phyloP scores from a whole-genome alignment of 2,329 filamentous ascomycete species.

The Monilinia polystroma region DNA sequence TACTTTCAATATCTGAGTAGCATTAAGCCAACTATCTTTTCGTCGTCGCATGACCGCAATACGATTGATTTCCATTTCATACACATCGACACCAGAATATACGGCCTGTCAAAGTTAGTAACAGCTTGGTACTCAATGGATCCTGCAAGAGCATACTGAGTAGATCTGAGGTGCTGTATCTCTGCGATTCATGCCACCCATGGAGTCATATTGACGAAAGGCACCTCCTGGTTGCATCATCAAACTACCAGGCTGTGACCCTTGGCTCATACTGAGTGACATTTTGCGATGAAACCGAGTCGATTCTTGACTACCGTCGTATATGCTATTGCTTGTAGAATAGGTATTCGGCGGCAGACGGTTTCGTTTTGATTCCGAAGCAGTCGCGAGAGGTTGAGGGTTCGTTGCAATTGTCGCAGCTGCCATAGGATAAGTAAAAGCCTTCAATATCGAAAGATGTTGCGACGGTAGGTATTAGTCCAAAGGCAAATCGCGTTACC shows the following conservation, averaged over 20 bases:
- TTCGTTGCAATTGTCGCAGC: conserved; percentile 34
- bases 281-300: conserved; percentile 33
- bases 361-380: conserved; percentile 37
- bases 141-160: conserved; percentile 50
- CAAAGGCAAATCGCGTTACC: conserved; percentile 24
- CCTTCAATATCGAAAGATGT: conserved; percentile 12
- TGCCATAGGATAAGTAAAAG: conserved; percentile 32
- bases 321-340: conserved; percentile 30
- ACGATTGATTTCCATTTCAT: conserved; percentile 96
- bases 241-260: conserved; percentile 38
- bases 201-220: conserved; percentile 37
- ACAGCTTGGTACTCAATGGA: conserved; percentile 16
- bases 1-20: conserved; percentile 96
- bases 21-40: conserved; percentile 94
- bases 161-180: conserved; percentile 55
- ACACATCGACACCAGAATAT: conserved; percentile 93
- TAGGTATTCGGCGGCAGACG: conserved; percentile 31
- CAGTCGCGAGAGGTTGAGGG: conserved; percentile 36
- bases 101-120: conserved; percentile 58
- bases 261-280: conserved; percentile 41
- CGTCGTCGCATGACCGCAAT: conserved; percentile 95
- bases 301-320: conserved; percentile 31
- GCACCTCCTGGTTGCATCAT: conserved; percentile 40
- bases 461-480: conserved; percentile 7
- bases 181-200: conserved; percentile 32